These are phyloP conservation scores for Penicillium maclennaniae DNA, from an alignment of 495 filamentous ascomycete species.

Conservation along the genomic window DNA sequence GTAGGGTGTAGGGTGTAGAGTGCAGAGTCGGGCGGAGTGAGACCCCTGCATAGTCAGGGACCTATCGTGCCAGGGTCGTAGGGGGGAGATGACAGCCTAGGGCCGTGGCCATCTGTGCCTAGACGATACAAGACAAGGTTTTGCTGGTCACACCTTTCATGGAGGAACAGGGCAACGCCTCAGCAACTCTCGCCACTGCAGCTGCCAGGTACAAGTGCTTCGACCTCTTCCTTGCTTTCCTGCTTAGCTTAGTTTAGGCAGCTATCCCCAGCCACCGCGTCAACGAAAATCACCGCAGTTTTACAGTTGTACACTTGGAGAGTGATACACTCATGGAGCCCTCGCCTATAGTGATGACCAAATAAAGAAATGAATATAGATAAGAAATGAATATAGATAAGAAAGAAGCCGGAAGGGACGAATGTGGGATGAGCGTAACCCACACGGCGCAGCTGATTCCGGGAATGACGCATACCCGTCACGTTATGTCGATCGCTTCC, in stretches of 20 bases:
- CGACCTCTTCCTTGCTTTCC: constrained; percentile 11
- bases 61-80: neutral
- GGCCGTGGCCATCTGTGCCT: neutral
- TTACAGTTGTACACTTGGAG: neutral
- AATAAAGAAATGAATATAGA: neutral
- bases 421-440: constrained; percentile 14
- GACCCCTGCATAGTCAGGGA: neutral
- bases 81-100: neutral
- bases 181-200: constrained; percentile 12
- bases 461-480: constrained; percentile 25
- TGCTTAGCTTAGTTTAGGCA: neutral
- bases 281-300: neutral
- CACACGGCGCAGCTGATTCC: constrained; percentile 18
- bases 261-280: neutral
- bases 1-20: neutral
- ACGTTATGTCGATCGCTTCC: constrained; percentile 24
- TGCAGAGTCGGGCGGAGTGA: neutral
- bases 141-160: neutral
- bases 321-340: too few relatives aligned
- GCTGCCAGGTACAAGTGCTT: constrained; percentile 27
- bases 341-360: neutral
- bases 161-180: neutral
- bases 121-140: neutral
- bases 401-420: constrained; percentile 1
- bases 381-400: neutral